Percentiles rank a stretch among this genome's conserved stretches.
These are phyloP conservation scores for Amanita molliuscula DNA, from an alignment of 768 basidiomycete species.

Conservation along the genomic window DNA sequence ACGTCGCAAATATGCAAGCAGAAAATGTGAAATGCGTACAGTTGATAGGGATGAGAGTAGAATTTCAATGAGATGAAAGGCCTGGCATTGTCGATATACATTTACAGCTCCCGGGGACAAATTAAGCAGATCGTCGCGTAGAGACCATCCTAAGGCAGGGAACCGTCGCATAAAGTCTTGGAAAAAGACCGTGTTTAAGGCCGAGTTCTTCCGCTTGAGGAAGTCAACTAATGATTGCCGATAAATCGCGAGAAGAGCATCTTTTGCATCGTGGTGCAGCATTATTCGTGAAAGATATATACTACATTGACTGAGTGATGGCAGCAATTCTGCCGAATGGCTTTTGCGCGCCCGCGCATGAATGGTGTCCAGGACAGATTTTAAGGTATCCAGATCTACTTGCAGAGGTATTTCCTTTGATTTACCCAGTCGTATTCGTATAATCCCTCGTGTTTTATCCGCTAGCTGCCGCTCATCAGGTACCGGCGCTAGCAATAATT, in stretches of 20 bases:
- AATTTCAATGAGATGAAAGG: slow-evolving; percentile 58
- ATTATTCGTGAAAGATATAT: slow-evolving; percentile 55
- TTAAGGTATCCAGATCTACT: slow-evolving; percentile 31
- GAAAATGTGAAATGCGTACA: slow-evolving; percentile 26
- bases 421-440: slow-evolving; percentile 66
- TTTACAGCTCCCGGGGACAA: slow-evolving; percentile 57
- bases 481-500: slow-evolving; percentile 52
- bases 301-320: slow-evolving; percentile 57
- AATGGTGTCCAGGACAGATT: slow-evolving; percentile 45
- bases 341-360: slow-evolving; percentile 66
- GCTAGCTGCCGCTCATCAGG: slow-evolving; percentile 81
- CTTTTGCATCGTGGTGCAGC: slow-evolving; percentile 30
- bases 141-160: slow-evolving; percentile 52
- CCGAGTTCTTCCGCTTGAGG: slow-evolving; percentile 70
- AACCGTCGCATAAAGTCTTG: slow-evolving; percentile 64
- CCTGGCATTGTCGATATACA: slow-evolving; percentile 65
- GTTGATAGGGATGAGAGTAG: slow-evolving; percentile 47
- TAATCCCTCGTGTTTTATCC: slow-evolving; percentile 76
- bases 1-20: not conserved
- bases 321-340: slow-evolving; percentile 50
- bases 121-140: slow-evolving; percentile 51
- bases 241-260: slow-evolving; percentile 44
- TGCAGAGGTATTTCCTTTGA: slow-evolving; percentile 53
- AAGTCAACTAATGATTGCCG: slow-evolving; percentile 64
- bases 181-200: slow-evolving; percentile 66